Evolutionary conservation across 1,284 basidiomycete species (phyloP).

Genomic region (Pseudozyma tsukubaensis): DNA sequence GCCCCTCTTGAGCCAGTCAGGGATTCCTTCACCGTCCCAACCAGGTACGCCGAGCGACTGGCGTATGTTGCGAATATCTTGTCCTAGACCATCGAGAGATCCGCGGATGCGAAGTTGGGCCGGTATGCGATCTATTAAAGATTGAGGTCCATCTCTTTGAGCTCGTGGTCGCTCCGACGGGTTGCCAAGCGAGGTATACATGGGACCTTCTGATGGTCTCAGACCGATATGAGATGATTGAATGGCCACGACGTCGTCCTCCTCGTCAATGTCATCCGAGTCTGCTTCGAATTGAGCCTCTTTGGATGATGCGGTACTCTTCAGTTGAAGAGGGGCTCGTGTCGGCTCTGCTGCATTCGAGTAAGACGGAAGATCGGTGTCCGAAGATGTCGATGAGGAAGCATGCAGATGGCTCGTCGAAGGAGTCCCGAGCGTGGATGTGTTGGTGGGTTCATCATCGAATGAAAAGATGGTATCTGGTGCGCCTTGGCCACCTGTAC

Average conservation of each 20-base stretch:
- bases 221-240: slow-evolving; percentile 40
- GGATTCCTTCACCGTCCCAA: slow-evolving; percentile 70
- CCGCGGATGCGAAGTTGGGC: slow-evolving; percentile 28
- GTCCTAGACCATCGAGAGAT: slow-evolving; percentile 56
- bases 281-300: slow-evolving; percentile 69
- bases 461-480: slow-evolving; percentile 20
- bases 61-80: slow-evolving; percentile 54
- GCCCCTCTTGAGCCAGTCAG: slow-evolving; percentile 72
- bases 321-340: slow-evolving; percentile 42
- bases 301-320: slow-evolving; percentile 62
- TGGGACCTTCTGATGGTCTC: slow-evolving; percentile 1
- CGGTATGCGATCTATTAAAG: slow-evolving; percentile 43
- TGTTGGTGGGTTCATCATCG: slow-evolving; percentile 19
- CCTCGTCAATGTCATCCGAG: slow-evolving; percentile 62
- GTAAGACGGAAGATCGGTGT: slow-evolving; percentile 23
- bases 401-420: background rate
- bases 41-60: slow-evolving; percentile 64
- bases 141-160: slow-evolving; percentile 30
- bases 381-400: slow-evolving; percentile 7
- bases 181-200: slow-evolving; percentile 15
- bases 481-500: slow-evolving; percentile 6
- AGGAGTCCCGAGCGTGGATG: background rate
- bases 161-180: slow-evolving; percentile 13
- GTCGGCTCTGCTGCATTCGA: slow-evolving; percentile 9
- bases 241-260: slow-evolving; percentile 31